phyloP scores from a whole-genome alignment of 2,329 filamentous ascomycete genomes.

The Paracorniculantispora psalliotae region DNA sequence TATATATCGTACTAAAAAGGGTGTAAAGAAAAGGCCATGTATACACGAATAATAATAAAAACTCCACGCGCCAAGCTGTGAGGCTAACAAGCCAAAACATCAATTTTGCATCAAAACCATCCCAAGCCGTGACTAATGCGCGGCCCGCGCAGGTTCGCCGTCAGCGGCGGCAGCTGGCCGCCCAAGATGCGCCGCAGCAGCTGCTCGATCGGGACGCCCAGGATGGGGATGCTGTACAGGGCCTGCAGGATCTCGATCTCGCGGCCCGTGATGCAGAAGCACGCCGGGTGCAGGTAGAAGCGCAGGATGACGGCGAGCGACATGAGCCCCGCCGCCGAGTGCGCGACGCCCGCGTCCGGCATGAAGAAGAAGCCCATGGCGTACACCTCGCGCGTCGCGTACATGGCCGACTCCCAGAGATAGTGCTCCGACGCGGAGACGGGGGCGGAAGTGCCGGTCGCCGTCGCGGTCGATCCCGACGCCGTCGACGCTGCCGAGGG shows the following conservation, averaged over 20 bases:
- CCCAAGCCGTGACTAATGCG: background rate
- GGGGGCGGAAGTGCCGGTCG: too few relatives aligned
- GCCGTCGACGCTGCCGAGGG: background rate
- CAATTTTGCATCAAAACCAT: background rate
- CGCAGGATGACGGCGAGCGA: conserved; percentile 8
- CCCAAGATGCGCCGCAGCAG: conserved; percentile 1
- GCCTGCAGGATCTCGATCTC: conserved; percentile 4
- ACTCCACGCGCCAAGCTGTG: background rate
- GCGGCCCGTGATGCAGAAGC: conserved; percentile 5
- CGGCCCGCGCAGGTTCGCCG: background rate
- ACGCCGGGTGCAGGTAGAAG: conserved; percentile 7
- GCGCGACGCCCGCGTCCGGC: conserved; percentile 5
- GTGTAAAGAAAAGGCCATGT: too few relatives aligned
- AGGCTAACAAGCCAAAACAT: too few relatives aligned
- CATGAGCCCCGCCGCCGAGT: conserved; percentile 10
- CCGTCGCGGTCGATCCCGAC: background rate
- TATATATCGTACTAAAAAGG: too few relatives aligned
- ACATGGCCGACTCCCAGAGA: conserved; percentile 10
- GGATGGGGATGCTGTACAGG: background rate
- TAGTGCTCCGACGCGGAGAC: conserved; percentile 10
- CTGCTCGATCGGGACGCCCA: conserved; percentile 8
- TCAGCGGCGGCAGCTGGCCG: conserved; percentile 1
- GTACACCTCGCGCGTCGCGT: conserved; percentile 6
- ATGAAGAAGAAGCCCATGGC: conserved; percentile 9
- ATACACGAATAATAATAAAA: background rate